A percentile compares a stretch with the other conserved stretches of the same genome.
Conservation (phyloP, 208 protist genomes). For the Acanthamoeba comandoni region DNA sequence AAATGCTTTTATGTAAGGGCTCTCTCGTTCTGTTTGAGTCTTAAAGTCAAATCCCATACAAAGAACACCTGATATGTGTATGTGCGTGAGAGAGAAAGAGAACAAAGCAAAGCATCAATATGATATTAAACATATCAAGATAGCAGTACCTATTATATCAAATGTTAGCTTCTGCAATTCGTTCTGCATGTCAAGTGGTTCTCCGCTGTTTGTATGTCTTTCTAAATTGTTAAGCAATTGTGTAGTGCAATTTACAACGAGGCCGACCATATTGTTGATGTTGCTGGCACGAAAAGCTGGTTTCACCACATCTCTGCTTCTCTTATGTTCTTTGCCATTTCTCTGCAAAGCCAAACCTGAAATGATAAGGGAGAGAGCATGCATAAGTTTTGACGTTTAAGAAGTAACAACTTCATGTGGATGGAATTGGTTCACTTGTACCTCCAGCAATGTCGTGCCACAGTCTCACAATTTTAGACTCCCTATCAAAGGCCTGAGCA, state of each 20-base stretch:
- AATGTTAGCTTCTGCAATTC: slow-evolving; percentile 61
- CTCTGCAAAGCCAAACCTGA: slow-evolving; percentile 35
- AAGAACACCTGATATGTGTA: not conserved
- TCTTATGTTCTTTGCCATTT: slow-evolving; percentile 37
- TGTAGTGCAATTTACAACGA: slow-evolving; percentile 4
- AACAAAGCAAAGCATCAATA: not conserved
- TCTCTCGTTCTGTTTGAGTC: slow-evolving; percentile 38
- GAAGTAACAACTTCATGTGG: too few species aligned
- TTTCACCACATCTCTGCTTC: slow-evolving; percentile 18
- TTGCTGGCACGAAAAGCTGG: slow-evolving; percentile 39
- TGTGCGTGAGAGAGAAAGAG: not conserved
- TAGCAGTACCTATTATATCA: slow-evolving; percentile 16
- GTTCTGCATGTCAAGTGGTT: slow-evolving; percentile 30
- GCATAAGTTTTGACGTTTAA: too few species aligned
- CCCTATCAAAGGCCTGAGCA: slow-evolving; percentile 30
- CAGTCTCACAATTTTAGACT: slow-evolving; percentile 27
- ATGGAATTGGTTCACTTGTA: not conserved
- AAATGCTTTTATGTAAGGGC: slow-evolving; percentile 46
- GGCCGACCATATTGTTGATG: slow-evolving; percentile 43
- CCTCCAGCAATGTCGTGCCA: slow-evolving; percentile 57
- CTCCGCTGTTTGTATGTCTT: not conserved
- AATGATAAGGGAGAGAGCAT: not conserved
- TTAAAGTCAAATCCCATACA: slow-evolving; percentile 46
- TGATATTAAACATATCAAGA: not conserved
- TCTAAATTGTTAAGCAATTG: slow-evolving; percentile 31